Conservation (phyloP, 23 red algal genomes). For the Gracilaria vermiculophylla region DNA sequence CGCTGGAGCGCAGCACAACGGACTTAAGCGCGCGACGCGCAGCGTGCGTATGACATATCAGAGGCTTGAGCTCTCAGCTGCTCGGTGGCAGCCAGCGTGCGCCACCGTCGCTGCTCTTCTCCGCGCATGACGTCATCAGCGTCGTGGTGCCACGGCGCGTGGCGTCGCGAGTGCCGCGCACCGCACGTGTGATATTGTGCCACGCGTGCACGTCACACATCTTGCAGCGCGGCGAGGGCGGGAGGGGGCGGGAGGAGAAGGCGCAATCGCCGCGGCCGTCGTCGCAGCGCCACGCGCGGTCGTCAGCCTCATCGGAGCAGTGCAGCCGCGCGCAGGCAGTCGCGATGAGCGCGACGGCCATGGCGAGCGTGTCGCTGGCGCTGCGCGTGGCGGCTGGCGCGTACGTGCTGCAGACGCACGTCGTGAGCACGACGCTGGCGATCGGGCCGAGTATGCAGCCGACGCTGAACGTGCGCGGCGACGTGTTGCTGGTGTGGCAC, state of each 20-base stretch:
- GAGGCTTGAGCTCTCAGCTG: too few species aligned
- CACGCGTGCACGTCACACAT: background rate
- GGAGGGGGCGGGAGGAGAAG: too few species aligned
- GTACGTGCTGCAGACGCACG: constrained; percentile 71
- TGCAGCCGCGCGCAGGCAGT: background rate
- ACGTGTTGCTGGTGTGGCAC: constrained; percentile 58
- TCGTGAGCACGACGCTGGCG: constrained; percentile 59
- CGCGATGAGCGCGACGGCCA: background rate
- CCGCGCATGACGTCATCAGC: too few species aligned
- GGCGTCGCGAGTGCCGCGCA: too few species aligned
- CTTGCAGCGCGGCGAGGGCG: too few species aligned
- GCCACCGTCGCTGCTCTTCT: background rate
- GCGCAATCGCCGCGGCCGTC: too few species aligned
- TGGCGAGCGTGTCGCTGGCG: background rate
- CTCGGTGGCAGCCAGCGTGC: background rate
- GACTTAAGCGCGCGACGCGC: background rate
- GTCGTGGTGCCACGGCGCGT: too few species aligned
- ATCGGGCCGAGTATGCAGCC: constrained; percentile 79
- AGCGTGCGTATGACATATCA: background rate
- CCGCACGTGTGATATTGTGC: background rate
- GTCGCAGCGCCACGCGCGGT: too few species aligned
- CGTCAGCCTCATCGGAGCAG: too few species aligned
- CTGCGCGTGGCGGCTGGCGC: constrained; percentile 46
- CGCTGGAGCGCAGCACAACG: too few species aligned
- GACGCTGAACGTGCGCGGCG: constrained; percentile 61